phyloP scores from a whole-genome alignment of 2,329 filamentous ascomycete species.

The Thermomyces lanuginosus region DNA sequence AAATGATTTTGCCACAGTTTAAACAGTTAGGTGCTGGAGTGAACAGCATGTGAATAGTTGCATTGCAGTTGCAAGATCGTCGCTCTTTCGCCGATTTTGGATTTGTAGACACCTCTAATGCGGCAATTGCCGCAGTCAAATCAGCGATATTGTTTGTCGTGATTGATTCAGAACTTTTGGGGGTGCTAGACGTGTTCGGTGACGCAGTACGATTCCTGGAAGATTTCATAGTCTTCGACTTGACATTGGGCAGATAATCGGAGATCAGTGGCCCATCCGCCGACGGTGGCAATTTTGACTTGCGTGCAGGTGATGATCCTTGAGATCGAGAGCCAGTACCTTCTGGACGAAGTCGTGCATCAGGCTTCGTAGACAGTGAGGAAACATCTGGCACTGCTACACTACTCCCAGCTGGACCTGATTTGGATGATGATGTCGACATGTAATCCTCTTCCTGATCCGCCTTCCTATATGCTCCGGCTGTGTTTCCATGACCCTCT shows the following conservation, averaged over 20 bases:
- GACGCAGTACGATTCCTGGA: conserved; percentile 3
- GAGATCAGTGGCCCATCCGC: conserved; percentile 68
- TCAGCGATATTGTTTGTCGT: conserved; percentile 38
- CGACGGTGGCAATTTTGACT: conserved; percentile 42
- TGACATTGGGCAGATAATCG: conserved; percentile 47
- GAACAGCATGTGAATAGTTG: conserved; percentile 70
- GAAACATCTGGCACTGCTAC: conserved; percentile 26
- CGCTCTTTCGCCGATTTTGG: conserved; percentile 50
- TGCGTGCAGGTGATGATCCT: conserved; percentile 26
- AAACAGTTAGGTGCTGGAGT: conserved; percentile 87
- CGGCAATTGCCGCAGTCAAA: conserved; percentile 62
- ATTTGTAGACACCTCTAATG: conserved; percentile 83
- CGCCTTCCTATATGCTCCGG: conserved; percentile 62
- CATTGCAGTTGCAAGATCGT: conserved; percentile 73
- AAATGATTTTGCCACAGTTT: conserved; percentile 86
- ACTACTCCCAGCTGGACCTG: conserved; percentile 19
- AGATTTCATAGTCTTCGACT: conserved; percentile 40
- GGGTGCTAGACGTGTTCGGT: conserved; percentile 42
- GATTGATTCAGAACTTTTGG: conserved; percentile 35
- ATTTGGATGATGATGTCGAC: conserved; percentile 30
- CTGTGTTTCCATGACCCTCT: conserved; percentile 46
- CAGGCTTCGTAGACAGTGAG: conserved; percentile 37
- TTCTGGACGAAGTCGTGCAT: conserved; percentile 28
- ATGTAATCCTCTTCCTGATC: conserved; percentile 58
- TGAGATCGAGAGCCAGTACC: conserved; percentile 28